Percentiles rank a stretch among this genome's conserved stretches.
phyloP scores from a whole-genome alignment of 257 asterid genomes.

The Capsicum chinense region DNA sequence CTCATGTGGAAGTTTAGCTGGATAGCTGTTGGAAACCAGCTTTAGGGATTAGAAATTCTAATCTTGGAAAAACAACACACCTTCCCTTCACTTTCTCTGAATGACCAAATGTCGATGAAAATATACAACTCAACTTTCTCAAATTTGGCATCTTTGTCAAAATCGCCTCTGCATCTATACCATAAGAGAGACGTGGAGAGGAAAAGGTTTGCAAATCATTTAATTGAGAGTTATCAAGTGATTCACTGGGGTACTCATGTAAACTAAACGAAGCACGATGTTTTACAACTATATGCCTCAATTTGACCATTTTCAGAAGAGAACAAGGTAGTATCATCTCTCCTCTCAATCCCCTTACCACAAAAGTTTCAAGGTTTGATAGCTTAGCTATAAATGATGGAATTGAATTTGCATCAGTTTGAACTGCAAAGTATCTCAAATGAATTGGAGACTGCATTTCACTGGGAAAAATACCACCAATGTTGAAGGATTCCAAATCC shows the following conservation, averaged over 20 bases:
- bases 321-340: not conserved
- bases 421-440: too few relatives aligned
- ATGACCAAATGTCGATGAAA: not conserved
- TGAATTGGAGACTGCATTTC: too few relatives aligned
- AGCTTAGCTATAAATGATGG: not conserved
- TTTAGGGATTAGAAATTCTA: not conserved
- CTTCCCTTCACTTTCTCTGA: not conserved
- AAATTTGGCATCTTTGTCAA: not conserved
- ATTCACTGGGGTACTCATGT: not conserved
- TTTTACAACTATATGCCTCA: not conserved
- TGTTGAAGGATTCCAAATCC: too few relatives aligned
- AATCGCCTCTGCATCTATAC: not conserved
- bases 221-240: not conserved
- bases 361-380: not conserved
- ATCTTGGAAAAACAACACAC: not conserved
- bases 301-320: not conserved
- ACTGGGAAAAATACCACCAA: too few relatives aligned
- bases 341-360: not conserved
- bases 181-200: not conserved
- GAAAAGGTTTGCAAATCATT: constrained; percentile 2
- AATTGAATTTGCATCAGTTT: not conserved
- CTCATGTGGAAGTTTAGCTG: not conserved
- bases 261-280: constrained; percentile 6
- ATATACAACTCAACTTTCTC: constrained; percentile 7
- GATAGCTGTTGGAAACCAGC: constrained; percentile 1